Base-by-base conservation (phyloP, 352 stramenopile species). In the Blastocystis sp. region DNA sequence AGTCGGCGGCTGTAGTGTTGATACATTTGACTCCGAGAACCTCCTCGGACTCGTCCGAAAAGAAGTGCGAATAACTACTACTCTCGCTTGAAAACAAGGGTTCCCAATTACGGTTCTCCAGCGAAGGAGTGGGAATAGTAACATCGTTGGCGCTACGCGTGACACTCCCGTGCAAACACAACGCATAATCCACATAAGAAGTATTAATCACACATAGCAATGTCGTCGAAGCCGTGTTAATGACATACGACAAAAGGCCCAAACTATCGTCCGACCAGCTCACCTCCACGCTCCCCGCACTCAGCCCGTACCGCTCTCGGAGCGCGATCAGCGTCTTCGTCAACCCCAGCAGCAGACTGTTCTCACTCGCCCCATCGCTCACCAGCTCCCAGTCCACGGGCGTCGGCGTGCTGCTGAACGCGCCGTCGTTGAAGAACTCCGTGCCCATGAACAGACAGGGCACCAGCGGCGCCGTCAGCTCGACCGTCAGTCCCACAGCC, bases 391-490 rank as follows among this genome's bases (percentile, higher is more conserved):
- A 85, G 39, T 85, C 31, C 13, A 85, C 21, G 12, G 19, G 19
- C 6, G 33, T 24, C 0, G 50, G 74, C 24, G 35, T 45, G 0
- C 21, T 55, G n/a, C 16, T 41, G 29, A 85, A 85, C 3, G 50
- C 24, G 13, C 16, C 31, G 13, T 1, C 74, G 9, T 51, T 85
- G 26, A 85, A 85, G 74, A 85, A 85, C 37, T 85, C 74, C 12
- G 50, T 85, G 21, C 74, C 74, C 74, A 85, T 85, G 33, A 85
- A 85, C 12, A 85, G 10, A 45, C 50, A 85, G 24, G 74, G 74
- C 16, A 67, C 29, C 59, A 55, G 24, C 3, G 74, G 74, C 6
- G 13, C 37, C 33, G 55, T 37, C 55, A 69, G 19, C 61, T 69
- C 26, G 19, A 85, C 39, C 3, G 41, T 39, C 55, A 85, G 24